Percentiles rank a stretch among this genome's conserved stretches.
phyloP scores from a whole-genome alignment of 306 rosid genomes.

The Lotus japonicus region DNA sequence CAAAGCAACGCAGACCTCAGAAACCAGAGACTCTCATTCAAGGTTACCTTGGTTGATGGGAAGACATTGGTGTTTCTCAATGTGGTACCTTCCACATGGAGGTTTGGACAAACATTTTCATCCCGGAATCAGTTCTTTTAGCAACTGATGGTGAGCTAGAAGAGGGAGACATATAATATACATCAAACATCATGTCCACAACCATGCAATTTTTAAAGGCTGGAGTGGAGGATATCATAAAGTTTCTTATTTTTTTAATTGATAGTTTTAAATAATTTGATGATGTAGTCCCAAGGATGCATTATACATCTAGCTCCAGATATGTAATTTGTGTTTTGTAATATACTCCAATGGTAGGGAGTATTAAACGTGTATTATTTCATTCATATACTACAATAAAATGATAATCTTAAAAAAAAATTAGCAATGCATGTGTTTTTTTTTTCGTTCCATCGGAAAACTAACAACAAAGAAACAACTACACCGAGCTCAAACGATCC shows the following conservation, averaged over 20 bases:
- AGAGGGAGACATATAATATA: background rate
- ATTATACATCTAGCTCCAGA: background rate
- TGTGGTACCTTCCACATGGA: slow-evolving; percentile 76
- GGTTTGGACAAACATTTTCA: slow-evolving; percentile 71
- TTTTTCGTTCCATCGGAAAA: too few species aligned
- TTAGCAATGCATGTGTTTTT: too few species aligned
- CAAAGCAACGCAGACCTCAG: slow-evolving; percentile 58
- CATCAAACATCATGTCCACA: slow-evolving; percentile 9
- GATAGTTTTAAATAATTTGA: slow-evolving; percentile 2
- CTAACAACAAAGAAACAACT: too few species aligned
- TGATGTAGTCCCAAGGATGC: background rate
- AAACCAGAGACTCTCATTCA: slow-evolving; percentile 59
- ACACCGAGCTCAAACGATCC: too few species aligned
- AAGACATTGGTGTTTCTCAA: slow-evolving; percentile 37
- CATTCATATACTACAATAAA: background rate
- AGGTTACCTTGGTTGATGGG: slow-evolving; percentile 53
- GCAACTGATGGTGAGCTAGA: too few species aligned
- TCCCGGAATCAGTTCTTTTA: slow-evolving; percentile 52
- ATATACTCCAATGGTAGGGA: slow-evolving; percentile 4
- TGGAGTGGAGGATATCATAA: slow-evolving; percentile 19
- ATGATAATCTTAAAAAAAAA: background rate
- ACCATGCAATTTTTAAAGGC: slow-evolving; percentile 15
- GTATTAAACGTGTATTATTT: background rate
- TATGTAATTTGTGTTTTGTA: background rate
- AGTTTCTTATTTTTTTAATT: background rate